A percentile compares a stretch with the other conserved stretches of the same genome.
Evolutionary conservation across 1,139 yeast species (phyloP).

Genomic region (Wickerhamiella infanticola): DNA sequence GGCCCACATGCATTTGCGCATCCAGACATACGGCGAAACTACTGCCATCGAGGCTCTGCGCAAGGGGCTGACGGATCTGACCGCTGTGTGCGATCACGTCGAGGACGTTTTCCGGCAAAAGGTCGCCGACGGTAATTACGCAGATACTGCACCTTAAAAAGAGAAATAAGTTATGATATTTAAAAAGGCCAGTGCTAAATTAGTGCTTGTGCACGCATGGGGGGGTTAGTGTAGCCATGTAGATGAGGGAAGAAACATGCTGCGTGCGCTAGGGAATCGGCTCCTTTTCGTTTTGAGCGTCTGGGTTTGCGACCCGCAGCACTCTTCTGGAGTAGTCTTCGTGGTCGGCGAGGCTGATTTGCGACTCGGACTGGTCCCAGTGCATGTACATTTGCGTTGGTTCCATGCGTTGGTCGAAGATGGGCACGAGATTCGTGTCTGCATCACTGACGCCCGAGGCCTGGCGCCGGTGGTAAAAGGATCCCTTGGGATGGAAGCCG

Average conservation of each 20-base stretch:
- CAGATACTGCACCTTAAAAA: not conserved
- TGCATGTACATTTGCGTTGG: conserved; percentile 46
- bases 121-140: conserved; percentile 11
- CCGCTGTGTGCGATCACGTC: conserved; percentile 68
- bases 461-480: conserved; percentile 11
- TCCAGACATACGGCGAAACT: conserved; percentile 74
- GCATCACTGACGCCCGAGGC: conserved; percentile 18
- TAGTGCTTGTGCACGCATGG: no score
- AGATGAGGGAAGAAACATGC: not conserved
- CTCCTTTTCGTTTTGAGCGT: conserved; percentile 7
- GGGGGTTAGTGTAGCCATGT: no score
- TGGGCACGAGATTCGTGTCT: conserved; percentile 29
- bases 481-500: not conserved
- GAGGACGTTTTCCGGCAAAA: conserved; percentile 51
- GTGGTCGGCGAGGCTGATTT: conserved; percentile 55
- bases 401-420: conserved; percentile 55
- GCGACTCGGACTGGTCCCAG: conserved; percentile 39
- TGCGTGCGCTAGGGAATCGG: not conserved
- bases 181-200: no score
- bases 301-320: conserved; percentile 55
- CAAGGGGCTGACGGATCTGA: conserved; percentile 75
- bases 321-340: conserved; percentile 58
- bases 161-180: not conserved
- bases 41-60: conserved; percentile 90
- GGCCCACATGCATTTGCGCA: conserved; percentile 71